These are phyloP conservation scores for Candida germanica DNA, from an alignment of 805 yeast genomes.

Conservation along the genomic window DNA sequence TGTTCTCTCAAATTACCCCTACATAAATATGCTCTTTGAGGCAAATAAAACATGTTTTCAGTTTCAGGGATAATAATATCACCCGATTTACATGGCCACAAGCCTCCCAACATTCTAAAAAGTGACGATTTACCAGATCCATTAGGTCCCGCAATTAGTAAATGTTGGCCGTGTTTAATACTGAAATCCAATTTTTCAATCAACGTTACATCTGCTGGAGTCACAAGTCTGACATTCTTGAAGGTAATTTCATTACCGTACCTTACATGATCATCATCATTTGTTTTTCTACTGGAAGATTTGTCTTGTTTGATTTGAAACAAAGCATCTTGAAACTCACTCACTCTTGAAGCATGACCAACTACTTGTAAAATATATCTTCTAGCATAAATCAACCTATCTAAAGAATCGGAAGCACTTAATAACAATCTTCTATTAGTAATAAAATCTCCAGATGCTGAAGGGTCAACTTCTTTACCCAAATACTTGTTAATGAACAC, in stretches of 20 bases:
- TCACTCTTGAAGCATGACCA: conserved; percentile 76
- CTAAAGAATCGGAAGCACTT: conserved; percentile 84
- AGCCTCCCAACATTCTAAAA: conserved; percentile 85
- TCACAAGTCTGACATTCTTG: conserved; percentile 71
- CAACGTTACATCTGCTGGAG: conserved; percentile 78
- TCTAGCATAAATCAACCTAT: conserved; percentile 80
- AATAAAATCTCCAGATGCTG: conserved; percentile 76
- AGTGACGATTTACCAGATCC: conserved; percentile 95
- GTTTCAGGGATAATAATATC: conserved; percentile 60
- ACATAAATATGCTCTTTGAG: conserved; percentile 87
- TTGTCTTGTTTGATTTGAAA: conserved; percentile 38
- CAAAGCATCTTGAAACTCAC: conserved; percentile 65
- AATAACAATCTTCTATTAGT: conserved; percentile 82
- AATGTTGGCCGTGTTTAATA: conserved; percentile 76
- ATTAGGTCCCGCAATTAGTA: conserved; percentile 90
- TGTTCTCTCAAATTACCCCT: conserved; percentile 82
- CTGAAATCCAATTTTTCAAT: conserved; percentile 66
- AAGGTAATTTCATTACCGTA: conserved; percentile 62
- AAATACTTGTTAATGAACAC: conserved; percentile 63
- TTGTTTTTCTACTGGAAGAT: not conserved
- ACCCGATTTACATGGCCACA: conserved; percentile 78
- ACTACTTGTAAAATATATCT: conserved; percentile 78
- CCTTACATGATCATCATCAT: conserved; percentile 19
- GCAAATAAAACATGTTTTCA: conserved; percentile 77
- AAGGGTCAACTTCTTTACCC: conserved; percentile 40